phyloP scores from a whole-genome alignment of 2,329 filamentous ascomycete genomes.

The Venturia effusa region DNA sequence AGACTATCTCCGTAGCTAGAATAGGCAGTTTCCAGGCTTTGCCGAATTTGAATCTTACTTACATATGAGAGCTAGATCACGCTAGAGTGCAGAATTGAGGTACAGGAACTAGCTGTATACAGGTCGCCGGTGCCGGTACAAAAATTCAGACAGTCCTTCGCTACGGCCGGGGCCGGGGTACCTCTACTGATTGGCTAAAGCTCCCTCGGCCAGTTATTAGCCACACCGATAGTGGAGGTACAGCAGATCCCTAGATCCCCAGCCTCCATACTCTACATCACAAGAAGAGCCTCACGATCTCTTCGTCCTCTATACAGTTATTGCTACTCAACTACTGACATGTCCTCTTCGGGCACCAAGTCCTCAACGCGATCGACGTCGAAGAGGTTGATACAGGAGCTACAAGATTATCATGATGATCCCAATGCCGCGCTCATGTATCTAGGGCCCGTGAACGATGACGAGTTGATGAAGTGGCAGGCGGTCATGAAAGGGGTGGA shows the following conservation, averaged over 20 bases:
- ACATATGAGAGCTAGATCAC: no score
- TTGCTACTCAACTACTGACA: background rate
- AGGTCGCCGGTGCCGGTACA: no score
- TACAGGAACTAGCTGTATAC: no score
- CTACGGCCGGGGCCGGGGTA: no score
- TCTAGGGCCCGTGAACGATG: constrained; percentile 45
- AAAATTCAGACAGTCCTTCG: background rate
- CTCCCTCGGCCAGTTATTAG: background rate
- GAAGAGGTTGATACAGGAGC: constrained; percentile 51
- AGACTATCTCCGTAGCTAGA: no score
- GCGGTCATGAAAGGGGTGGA: constrained; percentile 49
- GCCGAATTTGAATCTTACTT: no score
- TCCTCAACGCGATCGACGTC: constrained; percentile 26
- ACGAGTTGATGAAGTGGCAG: constrained; percentile 48
- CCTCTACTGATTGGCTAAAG: background rate
- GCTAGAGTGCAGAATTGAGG: no score
- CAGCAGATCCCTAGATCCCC: background rate
- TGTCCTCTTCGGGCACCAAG: background rate
- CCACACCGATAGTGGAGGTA: no score
- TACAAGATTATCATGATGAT: constrained; percentile 45
- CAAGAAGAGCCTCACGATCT: background rate
- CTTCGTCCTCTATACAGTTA: background rate
- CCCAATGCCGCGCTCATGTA: constrained; percentile 47
- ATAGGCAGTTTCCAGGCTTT: no score
- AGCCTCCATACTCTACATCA: background rate